These are phyloP conservation scores for Thalassiosira livingstoniorum DNA, from an alignment of 352 stramenopile species.

Conservation along the genomic window DNA sequence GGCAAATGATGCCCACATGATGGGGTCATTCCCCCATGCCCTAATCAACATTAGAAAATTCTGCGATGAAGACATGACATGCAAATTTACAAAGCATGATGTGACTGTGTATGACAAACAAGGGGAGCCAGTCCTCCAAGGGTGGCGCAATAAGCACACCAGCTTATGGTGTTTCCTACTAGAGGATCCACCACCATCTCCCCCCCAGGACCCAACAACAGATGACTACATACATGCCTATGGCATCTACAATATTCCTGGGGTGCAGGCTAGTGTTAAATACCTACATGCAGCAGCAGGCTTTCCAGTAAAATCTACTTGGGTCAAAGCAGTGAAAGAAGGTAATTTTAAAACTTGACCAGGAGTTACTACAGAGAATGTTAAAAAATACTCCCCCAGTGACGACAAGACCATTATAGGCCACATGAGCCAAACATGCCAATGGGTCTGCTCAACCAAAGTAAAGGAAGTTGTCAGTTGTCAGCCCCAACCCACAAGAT, in stretches of 20 bases:
- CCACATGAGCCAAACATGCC: constrained; percentile 20
- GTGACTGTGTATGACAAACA: constrained; percentile 10
- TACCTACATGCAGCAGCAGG: constrained; percentile 14
- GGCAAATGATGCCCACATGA: background rate
- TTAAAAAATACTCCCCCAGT: constrained; percentile 12
- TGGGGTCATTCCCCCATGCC: background rate
- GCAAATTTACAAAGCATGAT: background rate
- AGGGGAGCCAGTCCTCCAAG: background rate
- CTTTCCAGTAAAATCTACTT: constrained; percentile 9
- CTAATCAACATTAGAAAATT: constrained; percentile 12
- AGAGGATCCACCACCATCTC: background rate
- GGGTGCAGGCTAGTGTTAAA: background rate
- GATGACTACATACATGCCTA: background rate
- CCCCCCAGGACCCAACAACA: background rate
- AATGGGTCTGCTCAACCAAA: constrained; percentile 20
- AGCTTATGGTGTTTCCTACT: constrained; percentile 21
- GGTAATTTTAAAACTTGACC: constrained; percentile 21
- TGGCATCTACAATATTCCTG: constrained; percentile 5
- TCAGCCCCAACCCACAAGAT: constrained; percentile 2
- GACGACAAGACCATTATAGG: constrained; percentile 20
- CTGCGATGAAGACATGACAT: background rate
- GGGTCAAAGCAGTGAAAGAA: background rate
- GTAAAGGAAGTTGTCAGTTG: too few relatives aligned
- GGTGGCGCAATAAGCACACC: background rate
- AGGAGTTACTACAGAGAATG: constrained; percentile 2